phyloP scores from a whole-genome alignment of 164 flowering plant species.

The Nelumbo lutea region DNA sequence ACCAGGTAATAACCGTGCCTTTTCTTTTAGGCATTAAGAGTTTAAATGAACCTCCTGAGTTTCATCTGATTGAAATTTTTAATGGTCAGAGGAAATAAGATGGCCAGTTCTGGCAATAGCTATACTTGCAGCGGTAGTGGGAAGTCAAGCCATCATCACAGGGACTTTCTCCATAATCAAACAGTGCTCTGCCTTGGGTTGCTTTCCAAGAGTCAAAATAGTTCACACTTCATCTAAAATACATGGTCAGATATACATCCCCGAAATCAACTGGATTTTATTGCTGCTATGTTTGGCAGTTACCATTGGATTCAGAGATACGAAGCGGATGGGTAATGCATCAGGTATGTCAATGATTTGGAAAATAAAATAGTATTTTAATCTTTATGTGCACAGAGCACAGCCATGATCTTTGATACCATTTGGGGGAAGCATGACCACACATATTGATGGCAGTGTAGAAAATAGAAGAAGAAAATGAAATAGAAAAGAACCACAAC shows the following conservation, averaged over 20 bases:
- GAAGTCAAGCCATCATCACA: constrained; percentile 93
- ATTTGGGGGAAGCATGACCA: not conserved
- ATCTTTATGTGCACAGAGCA: not conserved
- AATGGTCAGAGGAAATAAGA: constrained; percentile 46
- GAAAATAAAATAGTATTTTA: not conserved
- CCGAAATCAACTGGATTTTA: constrained; percentile 84
- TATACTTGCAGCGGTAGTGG: constrained; percentile 88
- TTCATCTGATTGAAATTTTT: constrained; percentile 3
- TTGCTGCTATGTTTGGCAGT: constrained; percentile 79
- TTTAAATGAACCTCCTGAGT: not conserved
- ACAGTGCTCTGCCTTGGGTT: constrained; percentile 79
- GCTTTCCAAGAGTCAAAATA: constrained; percentile 87
- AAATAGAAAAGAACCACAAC: too few relatives aligned
- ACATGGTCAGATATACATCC: constrained; percentile 85
- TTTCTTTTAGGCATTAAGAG: not conserved
- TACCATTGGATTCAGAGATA: constrained; percentile 78
- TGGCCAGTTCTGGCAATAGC: constrained; percentile 88
- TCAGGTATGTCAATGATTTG: constrained; percentile 46
- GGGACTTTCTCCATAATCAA: constrained; percentile 96
- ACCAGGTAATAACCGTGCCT: constrained; percentile 46
- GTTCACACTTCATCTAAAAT: constrained; percentile 83
- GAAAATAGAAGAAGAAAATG: too few relatives aligned
- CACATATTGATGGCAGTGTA: too few relatives aligned
- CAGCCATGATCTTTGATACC: not conserved
- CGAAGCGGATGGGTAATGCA: constrained; percentile 77